A percentile compares a stretch with the other conserved stretches of the same genome.
Conservation (phyloP, 2,329 filamentous ascomycete genomes). For the Tolypocladium tundrense region DNA sequence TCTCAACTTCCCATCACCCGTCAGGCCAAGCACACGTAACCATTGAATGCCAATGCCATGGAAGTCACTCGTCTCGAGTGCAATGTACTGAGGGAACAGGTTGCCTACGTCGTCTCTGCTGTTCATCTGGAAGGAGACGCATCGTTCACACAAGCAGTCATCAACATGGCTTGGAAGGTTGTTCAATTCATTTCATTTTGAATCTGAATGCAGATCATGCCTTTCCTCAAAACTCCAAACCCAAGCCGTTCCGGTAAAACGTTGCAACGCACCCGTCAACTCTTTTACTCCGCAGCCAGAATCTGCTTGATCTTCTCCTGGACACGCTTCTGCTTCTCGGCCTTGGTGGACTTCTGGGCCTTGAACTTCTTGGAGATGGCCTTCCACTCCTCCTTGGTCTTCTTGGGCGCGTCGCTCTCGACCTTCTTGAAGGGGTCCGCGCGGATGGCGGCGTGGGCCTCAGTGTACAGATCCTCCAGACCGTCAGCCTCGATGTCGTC, state of each 20-base stretch:
- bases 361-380: constrained; percentile 86
- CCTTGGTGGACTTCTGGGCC: constrained; percentile 67
- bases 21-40: background rate
- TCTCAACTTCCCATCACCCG: background rate
- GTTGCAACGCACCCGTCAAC: constrained; percentile 1
- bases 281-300: constrained; percentile 37
- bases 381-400: constrained; percentile 97
- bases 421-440: constrained; percentile 97
- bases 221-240: constrained; percentile 27
- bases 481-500: constrained; percentile 94
- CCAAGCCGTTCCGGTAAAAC: constrained; percentile 14
- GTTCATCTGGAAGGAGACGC: no score
- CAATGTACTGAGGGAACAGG: background rate
- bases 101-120: background rate
- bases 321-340: constrained; percentile 72
- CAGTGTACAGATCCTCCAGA: constrained; percentile 90
- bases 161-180: background rate
- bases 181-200: constrained; percentile 23
- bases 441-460: constrained; percentile 93
- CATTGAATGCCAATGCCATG: background rate
- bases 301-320: constrained; percentile 87
- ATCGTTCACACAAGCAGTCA: background rate
- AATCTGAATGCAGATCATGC: constrained; percentile 20
- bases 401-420: constrained; percentile 66
- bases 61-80: background rate